Evolutionary conservation across 768 basidiomycete species (phyloP).

Genomic region (Stropharia rugosoannulata): DNA sequence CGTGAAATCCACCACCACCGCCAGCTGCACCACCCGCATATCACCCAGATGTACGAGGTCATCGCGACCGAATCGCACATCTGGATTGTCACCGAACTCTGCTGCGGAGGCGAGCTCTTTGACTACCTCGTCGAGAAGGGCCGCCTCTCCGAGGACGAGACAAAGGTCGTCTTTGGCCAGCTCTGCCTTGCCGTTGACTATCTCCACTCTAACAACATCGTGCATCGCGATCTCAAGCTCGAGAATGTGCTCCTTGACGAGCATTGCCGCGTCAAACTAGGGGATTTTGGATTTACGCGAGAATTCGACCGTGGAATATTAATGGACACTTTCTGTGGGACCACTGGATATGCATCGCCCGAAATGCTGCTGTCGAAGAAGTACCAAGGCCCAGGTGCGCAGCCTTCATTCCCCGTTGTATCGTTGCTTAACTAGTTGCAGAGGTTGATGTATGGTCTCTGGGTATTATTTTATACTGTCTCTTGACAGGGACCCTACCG

Average conservation of each 20-base stretch:
- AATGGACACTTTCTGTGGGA: conserved; percentile 95
- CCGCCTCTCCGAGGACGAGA: conserved; percentile 80
- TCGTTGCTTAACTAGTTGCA: conserved; percentile 28
- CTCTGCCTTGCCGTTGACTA: conserved; percentile 92
- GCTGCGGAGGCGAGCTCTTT: conserved; percentile 95
- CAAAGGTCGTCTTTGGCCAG: conserved; percentile 91
- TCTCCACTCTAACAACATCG: conserved; percentile 89
- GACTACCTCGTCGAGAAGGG: conserved; percentile 98
- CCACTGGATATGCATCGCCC: conserved; percentile 90
- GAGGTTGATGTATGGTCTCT: conserved; percentile 97
- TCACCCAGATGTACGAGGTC: conserved; percentile 96
- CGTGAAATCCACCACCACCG: conserved; percentile 99
- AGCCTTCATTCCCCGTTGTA: not conserved
- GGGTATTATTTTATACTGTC: conserved; percentile 87
- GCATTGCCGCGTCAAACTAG: conserved; percentile 86
- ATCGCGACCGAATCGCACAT: conserved; percentile 94
- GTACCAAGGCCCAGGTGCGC: conserved; percentile 86
- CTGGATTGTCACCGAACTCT: conserved; percentile 97
- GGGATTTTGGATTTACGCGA: conserved; percentile 93
- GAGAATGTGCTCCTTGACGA: conserved; percentile 95
- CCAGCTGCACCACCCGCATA: conserved; percentile 91
- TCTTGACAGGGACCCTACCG: conserved; percentile 86
- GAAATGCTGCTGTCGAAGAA: conserved; percentile 88
- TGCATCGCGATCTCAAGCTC: conserved; percentile 95
- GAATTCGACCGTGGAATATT: conserved; percentile 78